phyloP scores from a whole-genome alignment of 192 early-diverging fungal genomes.

The Linnemannia schmuckeri region DNA sequence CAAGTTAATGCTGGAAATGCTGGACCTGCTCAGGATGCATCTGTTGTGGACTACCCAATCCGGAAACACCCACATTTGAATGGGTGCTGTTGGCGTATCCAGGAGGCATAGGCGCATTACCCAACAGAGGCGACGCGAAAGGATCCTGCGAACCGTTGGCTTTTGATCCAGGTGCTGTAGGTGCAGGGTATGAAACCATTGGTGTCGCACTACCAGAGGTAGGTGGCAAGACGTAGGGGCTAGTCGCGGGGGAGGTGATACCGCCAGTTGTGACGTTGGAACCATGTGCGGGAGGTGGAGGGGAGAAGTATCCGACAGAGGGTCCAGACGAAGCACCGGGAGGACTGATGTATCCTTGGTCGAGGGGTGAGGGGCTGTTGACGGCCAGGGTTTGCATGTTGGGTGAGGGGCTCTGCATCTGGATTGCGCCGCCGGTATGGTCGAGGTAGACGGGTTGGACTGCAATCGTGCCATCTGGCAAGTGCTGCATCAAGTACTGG shows the following conservation, averaged over 20 bases:
- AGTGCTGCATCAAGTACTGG: constrained; percentile 52
- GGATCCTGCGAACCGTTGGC: constrained; percentile 18
- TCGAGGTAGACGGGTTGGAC: constrained; percentile 53
- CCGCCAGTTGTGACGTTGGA: not conserved
- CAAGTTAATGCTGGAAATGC: not conserved
- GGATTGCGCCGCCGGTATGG: constrained; percentile 21
- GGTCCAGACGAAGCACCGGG: not conserved
- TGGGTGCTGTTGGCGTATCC: not conserved
- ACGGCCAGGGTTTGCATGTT: constrained; percentile 14
- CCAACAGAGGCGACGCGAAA: constrained; percentile 32
- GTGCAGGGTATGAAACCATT: constrained; percentile 10
- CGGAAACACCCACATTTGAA: not conserved
- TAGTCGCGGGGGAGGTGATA: not conserved
- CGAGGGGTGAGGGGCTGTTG: not conserved
- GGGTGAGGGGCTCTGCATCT: constrained; percentile 27
- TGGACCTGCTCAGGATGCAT: not conserved
- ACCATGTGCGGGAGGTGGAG: not conserved
- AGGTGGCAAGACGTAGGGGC: constrained; percentile 13
- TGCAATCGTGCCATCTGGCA: constrained; percentile 50
- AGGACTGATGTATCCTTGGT: constrained; percentile 31
- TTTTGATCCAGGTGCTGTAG: not conserved
- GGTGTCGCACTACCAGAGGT: not conserved
- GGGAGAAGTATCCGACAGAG: constrained; percentile 16
- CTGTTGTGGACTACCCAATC: constrained; percentile 30
- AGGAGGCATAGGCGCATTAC: constrained; percentile 30